A percentile compares a stretch with the other conserved stretches of the same genome.
These are phyloP conservation scores for Rhizomucor pusillus DNA, from an alignment of 371 early-diverging fungal species.

Conservation along the genomic window DNA sequence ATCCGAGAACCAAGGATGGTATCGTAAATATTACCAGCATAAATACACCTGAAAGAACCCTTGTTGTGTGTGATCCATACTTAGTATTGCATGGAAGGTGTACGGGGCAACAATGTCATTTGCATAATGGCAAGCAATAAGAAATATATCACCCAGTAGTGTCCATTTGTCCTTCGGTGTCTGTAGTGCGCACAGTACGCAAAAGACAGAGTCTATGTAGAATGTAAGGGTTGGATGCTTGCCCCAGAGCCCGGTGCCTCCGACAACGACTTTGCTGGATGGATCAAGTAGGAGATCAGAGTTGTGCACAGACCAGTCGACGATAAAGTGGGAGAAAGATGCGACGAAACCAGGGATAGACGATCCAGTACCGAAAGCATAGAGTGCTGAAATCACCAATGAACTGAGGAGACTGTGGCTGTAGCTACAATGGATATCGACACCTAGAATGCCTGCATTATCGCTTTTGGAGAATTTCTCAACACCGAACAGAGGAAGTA, in stretches of 20 bases:
- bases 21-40: too few relatives aligned
- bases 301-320: conserved; percentile 9
- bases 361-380: background rate
- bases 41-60: too few relatives aligned
- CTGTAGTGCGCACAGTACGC: too few relatives aligned
- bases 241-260: conserved; percentile 2
- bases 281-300: conserved; percentile 5
- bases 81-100: too few relatives aligned
- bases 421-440: background rate
- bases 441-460: background rate
- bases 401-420: conserved; percentile 1
- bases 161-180: too few relatives aligned
- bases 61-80: too few relatives aligned
- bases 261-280: background rate
- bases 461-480: conserved; percentile 3
- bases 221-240: background rate
- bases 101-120: too few relatives aligned
- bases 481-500: background rate
- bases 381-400: background rate
- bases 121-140: too few relatives aligned
- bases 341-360: conserved; percentile 3
- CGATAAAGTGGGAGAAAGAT: conserved; percentile 5
- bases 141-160: too few relatives aligned
- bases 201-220: background rate
- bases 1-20: too few relatives aligned